Percentiles rank a stretch among this genome's conserved stretches.
phyloP scores from a whole-genome alignment of 2,329 filamentous ascomycete species.

The Colletotrichum salicis region DNA sequence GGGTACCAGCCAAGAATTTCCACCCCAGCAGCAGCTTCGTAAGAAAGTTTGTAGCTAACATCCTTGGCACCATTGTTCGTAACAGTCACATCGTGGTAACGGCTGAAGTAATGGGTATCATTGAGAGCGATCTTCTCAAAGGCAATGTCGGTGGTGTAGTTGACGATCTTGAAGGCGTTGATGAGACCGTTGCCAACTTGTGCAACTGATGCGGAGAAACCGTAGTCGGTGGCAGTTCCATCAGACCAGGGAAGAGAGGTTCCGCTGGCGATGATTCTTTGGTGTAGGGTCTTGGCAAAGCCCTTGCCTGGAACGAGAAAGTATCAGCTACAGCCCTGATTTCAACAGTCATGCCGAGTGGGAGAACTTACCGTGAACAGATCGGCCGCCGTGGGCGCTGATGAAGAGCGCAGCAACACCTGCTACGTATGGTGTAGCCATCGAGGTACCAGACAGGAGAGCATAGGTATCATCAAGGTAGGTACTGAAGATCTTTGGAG shows the following conservation, averaged over 20 bases:
- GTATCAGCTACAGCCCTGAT: neutral
- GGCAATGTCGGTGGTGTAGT: slow-evolving; percentile 49
- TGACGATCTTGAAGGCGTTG: slow-evolving; percentile 53
- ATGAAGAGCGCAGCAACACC: slow-evolving; percentile 53
- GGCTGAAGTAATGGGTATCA: slow-evolving; percentile 53
- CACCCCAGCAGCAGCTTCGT: slow-evolving; percentile 47
- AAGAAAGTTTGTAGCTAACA: slow-evolving; percentile 45
- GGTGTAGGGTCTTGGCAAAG: slow-evolving; percentile 43
- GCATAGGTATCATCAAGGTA: slow-evolving; percentile 48
- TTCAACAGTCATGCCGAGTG: accelerated
- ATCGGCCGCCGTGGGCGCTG: slow-evolving; percentile 44
- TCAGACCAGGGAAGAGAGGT: slow-evolving; percentile 39
- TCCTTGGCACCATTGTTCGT: slow-evolving; percentile 48
- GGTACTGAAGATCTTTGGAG: slow-evolving; percentile 48
- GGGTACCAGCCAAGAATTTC: slow-evolving; percentile 45
- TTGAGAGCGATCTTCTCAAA: slow-evolving; percentile 55
- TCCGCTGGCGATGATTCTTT: slow-evolving; percentile 48
- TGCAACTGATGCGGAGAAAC: slow-evolving; percentile 45
- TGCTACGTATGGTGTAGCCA: slow-evolving; percentile 58
- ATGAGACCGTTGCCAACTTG: slow-evolving; percentile 55
- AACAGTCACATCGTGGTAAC: slow-evolving; percentile 42
- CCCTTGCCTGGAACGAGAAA: slow-evolving; percentile 41
- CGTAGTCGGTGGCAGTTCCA: slow-evolving; percentile 39
- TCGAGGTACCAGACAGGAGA: slow-evolving; percentile 59
- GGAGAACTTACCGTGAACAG: slow-evolving; percentile 39